Conservation (phyloP, 2,329 filamentous ascomycete genomes). For the Clarireedia monteithiana region DNA sequence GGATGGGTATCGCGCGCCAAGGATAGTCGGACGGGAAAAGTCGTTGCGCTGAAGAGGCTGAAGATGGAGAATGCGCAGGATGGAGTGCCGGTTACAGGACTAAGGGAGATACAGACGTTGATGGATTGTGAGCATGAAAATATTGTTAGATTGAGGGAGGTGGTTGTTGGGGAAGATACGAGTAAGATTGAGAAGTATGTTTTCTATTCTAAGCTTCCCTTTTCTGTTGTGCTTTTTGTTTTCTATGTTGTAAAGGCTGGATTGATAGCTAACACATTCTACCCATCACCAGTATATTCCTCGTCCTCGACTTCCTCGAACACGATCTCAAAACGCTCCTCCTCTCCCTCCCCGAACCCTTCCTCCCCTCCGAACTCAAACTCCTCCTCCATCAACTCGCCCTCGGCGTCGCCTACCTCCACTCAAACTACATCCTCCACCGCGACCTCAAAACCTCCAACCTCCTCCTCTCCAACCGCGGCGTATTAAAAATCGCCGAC, state of each 20-base stretch:
- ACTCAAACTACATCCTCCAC: constrained; percentile 84
- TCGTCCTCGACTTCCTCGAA: constrained; percentile 96
- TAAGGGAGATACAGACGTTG: constrained; percentile 90
- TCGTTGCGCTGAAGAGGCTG: constrained; percentile 88
- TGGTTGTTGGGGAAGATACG: constrained; percentile 65
- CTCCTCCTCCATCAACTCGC: constrained; percentile 78
- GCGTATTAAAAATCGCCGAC: constrained; percentile 90
- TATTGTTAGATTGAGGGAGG: constrained; percentile 73
- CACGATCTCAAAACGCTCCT: constrained; percentile 93
- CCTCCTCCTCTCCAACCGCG: constrained; percentile 89
- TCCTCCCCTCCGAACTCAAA: constrained; percentile 87
- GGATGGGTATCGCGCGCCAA: constrained; percentile 85
- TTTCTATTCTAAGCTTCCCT: constrained; percentile 7
- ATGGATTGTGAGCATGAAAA: constrained; percentile 74
- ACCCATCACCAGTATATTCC: constrained; percentile 57
- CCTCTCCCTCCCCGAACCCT: constrained; percentile 90
- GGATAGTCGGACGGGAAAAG: constrained; percentile 62
- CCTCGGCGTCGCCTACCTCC: constrained; percentile 75
- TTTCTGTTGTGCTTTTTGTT: not conserved
- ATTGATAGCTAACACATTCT: constrained; percentile 19
- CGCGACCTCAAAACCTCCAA: constrained; percentile 92
- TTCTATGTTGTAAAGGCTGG: not conserved
- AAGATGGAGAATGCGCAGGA: constrained; percentile 78
- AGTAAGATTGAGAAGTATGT: constrained; percentile 45
- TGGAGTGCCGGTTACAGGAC: constrained; percentile 75